phyloP scores from a whole-genome alignment of 352 stramenopile species.

The Pythium apleroticum region DNA sequence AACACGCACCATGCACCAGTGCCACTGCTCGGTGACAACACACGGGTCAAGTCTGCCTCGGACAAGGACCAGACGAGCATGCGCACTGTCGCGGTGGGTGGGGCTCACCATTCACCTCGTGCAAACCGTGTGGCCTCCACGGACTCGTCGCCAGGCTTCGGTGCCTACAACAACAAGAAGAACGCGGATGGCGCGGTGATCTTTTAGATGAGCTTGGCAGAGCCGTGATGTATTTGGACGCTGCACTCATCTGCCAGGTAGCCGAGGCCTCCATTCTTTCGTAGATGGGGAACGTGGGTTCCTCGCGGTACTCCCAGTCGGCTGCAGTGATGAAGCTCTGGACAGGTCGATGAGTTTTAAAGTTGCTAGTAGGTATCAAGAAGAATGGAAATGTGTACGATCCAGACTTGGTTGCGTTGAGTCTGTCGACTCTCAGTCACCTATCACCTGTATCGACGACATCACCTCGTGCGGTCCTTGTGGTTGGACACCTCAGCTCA shows the following conservation, averaged over 20 bases:
- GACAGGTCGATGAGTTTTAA: not conserved
- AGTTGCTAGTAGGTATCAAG: not conserved
- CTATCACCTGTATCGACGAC: too few relatives aligned
- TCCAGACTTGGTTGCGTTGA: not conserved
- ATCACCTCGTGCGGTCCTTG: too few relatives aligned
- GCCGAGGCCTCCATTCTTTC: not conserved
- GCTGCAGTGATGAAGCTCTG: not conserved
- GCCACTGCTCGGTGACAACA: constrained; percentile 11
- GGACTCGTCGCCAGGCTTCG: constrained; percentile 13
- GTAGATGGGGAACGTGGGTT: not conserved
- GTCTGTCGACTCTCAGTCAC: too few relatives aligned
- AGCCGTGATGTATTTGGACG: constrained; percentile 2
- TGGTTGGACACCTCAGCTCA: too few relatives aligned
- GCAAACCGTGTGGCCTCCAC: constrained; percentile 9
- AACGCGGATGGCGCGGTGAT: constrained; percentile 12
- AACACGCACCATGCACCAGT: constrained; percentile 46
- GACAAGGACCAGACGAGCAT: constrained; percentile 15
- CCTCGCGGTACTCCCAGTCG: not conserved
- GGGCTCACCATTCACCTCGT: constrained; percentile 15
- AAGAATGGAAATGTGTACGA: constrained; percentile 2
- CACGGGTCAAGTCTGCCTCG: constrained; percentile 5
- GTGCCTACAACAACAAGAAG: constrained; percentile 11
- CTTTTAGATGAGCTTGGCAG: not conserved
- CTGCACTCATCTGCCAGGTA: not conserved
- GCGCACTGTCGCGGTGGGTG: constrained; percentile 13